These are phyloP conservation scores for Vitis rupestris DNA, from an alignment of 164 flowering plant species.

Conservation along the genomic window DNA sequence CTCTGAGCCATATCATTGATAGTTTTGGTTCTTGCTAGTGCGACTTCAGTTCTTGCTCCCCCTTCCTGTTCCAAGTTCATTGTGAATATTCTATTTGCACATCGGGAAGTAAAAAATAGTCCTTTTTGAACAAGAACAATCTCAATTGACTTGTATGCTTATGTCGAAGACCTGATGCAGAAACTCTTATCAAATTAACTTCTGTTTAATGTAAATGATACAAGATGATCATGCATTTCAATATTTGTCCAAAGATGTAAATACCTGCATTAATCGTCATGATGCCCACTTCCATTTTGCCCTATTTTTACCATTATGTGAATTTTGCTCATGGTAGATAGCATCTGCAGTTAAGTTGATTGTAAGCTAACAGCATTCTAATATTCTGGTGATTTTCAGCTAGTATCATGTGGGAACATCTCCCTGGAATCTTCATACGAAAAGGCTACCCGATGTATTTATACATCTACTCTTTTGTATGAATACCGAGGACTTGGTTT, in stretches of 20 bases:
- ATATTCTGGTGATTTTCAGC: constrained; percentile 36
- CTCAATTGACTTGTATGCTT: no score
- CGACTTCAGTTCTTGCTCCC: no score
- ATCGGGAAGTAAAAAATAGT: no score
- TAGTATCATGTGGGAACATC: constrained; percentile 57
- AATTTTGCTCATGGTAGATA: not conserved
- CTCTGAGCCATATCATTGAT: no score
- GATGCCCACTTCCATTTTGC: not conserved
- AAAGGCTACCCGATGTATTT: constrained; percentile 51
- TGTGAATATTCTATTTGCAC: no score
- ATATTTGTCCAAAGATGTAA: not conserved
- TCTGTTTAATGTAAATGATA: not conserved
- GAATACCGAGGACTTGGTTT: constrained; percentile 39
- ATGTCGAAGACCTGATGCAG: not conserved
- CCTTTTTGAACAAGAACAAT: no score
- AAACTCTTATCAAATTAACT: not conserved
- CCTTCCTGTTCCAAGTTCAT: no score
- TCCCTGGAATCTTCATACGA: constrained; percentile 71
- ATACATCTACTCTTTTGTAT: constrained; percentile 57
- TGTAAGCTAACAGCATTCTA: not conserved
- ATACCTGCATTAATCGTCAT: not conserved
- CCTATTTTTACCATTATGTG: not conserved
- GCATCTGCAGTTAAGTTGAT: not conserved
- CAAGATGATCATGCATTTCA: not conserved
- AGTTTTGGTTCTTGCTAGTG: no score